These are phyloP conservation scores for Monilinia fructigena DNA, from an alignment of 2,329 filamentous ascomycete species.

Conservation along the genomic window DNA sequence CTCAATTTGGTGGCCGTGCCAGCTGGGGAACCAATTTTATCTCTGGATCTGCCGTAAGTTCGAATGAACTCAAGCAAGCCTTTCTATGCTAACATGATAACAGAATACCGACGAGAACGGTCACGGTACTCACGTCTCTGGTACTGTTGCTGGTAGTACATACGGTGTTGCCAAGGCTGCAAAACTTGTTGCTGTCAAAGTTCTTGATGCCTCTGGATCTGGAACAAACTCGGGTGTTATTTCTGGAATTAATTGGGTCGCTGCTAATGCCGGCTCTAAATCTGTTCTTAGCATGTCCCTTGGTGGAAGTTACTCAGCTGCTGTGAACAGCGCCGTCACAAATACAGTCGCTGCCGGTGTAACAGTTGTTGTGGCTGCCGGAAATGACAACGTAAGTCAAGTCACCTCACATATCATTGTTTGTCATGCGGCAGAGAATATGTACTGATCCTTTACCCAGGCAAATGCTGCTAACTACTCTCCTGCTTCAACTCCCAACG, in stretches of 20 bases:
- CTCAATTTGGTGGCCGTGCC: conserved; percentile 42
- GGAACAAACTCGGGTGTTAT: conserved; percentile 43
- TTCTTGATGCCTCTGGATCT: conserved; percentile 38
- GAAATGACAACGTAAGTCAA: conserved; percentile 46
- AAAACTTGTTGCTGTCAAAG: conserved; percentile 44
- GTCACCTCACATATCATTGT: neutral
- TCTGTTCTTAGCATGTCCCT: conserved; percentile 57
- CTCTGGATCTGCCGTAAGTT: conserved; percentile 31
- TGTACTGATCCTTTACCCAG: neutral
- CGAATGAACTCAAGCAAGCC: conserved; percentile 19
- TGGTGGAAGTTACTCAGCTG: conserved; percentile 46
- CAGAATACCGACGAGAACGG: conserved; percentile 43
- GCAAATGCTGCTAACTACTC: conserved; percentile 45
- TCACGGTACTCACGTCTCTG: conserved; percentile 47
- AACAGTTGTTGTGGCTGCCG: conserved; percentile 55
- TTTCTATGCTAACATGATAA: conserved; percentile 14
- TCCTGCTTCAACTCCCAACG: conserved; percentile 49
- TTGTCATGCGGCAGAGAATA: no score
- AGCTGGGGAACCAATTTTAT: conserved; percentile 40
- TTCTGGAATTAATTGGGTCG: conserved; percentile 43
- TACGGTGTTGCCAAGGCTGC: conserved; percentile 46
- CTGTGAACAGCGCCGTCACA: conserved; percentile 52
- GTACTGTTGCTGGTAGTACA: conserved; percentile 40
- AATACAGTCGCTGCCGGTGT: conserved; percentile 49
- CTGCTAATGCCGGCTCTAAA: conserved; percentile 30